A percentile compares a stretch with the other conserved stretches of the same genome.
These are phyloP conservation scores for Nakazawaea anatomiae DNA, from an alignment of 805 yeast species.

Conservation along the genomic window DNA sequence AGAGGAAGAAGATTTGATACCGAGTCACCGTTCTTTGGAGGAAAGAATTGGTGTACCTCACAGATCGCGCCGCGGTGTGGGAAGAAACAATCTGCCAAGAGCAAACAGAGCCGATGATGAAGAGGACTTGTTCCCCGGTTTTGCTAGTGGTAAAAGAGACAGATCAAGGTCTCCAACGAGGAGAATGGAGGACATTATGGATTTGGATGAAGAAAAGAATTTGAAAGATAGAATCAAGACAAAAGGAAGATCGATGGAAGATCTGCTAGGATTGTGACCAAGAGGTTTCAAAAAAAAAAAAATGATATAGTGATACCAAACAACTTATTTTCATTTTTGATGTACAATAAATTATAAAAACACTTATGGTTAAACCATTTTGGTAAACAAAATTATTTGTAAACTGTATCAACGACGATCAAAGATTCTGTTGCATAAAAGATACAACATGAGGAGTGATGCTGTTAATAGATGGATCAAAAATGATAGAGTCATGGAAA, in stretches of 20 bases:
- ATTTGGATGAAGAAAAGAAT: background rate
- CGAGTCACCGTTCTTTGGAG: slow-evolving; percentile 6
- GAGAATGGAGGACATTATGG: slow-evolving; percentile 4
- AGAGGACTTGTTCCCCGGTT: slow-evolving; percentile 32
- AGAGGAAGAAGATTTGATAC: slow-evolving; percentile 31
- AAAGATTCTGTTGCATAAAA: too few relatives aligned
- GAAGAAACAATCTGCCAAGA: background rate
- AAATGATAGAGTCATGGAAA: too few relatives aligned
- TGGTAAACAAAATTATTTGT: too few relatives aligned
- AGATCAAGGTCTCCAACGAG: slow-evolving; percentile 22
- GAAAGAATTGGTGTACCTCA: slow-evolving; percentile 4
- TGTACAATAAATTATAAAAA: background rate
- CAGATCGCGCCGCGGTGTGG: background rate
- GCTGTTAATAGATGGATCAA: too few relatives aligned
- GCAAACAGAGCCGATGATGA: slow-evolving; percentile 8
- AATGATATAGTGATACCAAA: too few relatives aligned
- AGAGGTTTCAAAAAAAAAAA: too few relatives aligned
- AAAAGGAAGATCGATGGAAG: slow-evolving; percentile 7
- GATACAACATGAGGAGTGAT: too few relatives aligned
- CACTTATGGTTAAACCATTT: too few relatives aligned
- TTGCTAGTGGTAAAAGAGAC: slow-evolving; percentile 12
- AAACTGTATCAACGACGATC: too few relatives aligned
- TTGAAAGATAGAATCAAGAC: slow-evolving; percentile 1
- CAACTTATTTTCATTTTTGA: background rate
- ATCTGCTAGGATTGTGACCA: slow-evolving; percentile 4